Conservation (phyloP, 169 alveolate species). For the Neospora caninum region DNA sequence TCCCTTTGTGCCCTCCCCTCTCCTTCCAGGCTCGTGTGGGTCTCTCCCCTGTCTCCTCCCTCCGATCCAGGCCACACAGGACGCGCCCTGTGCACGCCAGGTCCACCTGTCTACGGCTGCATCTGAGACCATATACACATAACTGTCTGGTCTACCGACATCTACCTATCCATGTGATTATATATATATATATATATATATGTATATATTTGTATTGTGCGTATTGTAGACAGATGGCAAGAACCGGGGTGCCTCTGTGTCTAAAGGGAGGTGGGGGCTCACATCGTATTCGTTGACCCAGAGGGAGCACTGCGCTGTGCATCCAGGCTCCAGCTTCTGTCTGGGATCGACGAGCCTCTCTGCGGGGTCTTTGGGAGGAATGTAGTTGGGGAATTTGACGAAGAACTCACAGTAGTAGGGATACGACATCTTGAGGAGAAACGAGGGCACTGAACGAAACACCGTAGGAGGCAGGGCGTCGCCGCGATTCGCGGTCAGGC, state of each 20-base stretch:
- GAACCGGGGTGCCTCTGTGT: too few species aligned
- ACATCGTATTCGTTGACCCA: constrained; percentile 78
- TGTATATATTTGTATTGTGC: neutral
- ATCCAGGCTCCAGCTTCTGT: constrained; percentile 76
- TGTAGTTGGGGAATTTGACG: constrained; percentile 76
- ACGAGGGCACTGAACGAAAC: neutral
- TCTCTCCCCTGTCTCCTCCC: too few species aligned
- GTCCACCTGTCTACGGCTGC: too few species aligned
- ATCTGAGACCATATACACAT: too few species aligned
- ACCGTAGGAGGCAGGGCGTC: neutral
- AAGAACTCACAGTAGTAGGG: constrained; percentile 76
- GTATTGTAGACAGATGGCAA: neutral
- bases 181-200: neutral
- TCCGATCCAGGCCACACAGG: too few species aligned
- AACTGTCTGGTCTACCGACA: neutral
- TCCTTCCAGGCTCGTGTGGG: too few species aligned
- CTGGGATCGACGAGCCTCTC: constrained; percentile 79
- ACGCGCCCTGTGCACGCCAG: too few species aligned
- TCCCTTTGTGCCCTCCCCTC: too few species aligned
- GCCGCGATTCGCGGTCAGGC: neutral
- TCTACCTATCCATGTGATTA: neutral
- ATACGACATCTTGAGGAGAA: constrained; percentile 72
- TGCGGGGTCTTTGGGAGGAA: constrained; percentile 73
- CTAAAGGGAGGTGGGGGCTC: neutral
- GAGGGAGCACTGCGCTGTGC: constrained; percentile 77